Conservation (phyloP, 2,329 filamentous ascomycete genomes). For the Aspergillus uvarum region DNA sequence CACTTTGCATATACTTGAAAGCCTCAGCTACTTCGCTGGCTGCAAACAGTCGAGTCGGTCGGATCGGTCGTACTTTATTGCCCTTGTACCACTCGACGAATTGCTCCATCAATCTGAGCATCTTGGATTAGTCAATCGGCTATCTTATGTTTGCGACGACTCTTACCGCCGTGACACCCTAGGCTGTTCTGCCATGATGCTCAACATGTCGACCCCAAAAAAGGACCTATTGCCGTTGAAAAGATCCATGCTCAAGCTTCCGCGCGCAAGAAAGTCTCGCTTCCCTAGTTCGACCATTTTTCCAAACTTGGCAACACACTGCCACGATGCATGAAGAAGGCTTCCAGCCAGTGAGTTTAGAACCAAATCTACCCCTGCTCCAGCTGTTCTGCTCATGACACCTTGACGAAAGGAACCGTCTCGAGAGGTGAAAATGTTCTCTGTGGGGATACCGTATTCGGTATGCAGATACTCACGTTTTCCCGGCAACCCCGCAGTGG, state of each 20-base stretch:
- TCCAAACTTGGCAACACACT: slow-evolving; percentile 28
- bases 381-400: slow-evolving; percentile 26
- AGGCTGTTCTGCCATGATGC: neutral
- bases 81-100: neutral
- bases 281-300: slow-evolving; percentile 33
- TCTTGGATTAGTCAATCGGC: no score
- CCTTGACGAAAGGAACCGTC: slow-evolving; percentile 22
- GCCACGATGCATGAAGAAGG: slow-evolving; percentile 23
- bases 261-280: slow-evolving; percentile 28
- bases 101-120: no score
- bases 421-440: slow-evolving; percentile 35
- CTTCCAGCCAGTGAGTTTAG: slow-evolving; percentile 25
- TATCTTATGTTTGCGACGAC: no score
- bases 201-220: slow-evolving; percentile 8
- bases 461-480: slow-evolving; percentile 9
- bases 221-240: slow-evolving; percentile 13
- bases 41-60: neutral
- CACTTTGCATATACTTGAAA: slow-evolving; percentile 11
- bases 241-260: slow-evolving; percentile 18
- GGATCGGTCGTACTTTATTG: neutral
- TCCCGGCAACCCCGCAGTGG: slow-evolving; percentile 12
- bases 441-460: slow-evolving; percentile 18
- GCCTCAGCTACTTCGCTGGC: neutral
- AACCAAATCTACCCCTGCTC: slow-evolving; percentile 36
- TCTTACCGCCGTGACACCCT: neutral